These are phyloP conservation scores for Penicillium sp. DNA, from an alignment of 2,329 filamentous ascomycete species.

Conservation along the genomic window DNA sequence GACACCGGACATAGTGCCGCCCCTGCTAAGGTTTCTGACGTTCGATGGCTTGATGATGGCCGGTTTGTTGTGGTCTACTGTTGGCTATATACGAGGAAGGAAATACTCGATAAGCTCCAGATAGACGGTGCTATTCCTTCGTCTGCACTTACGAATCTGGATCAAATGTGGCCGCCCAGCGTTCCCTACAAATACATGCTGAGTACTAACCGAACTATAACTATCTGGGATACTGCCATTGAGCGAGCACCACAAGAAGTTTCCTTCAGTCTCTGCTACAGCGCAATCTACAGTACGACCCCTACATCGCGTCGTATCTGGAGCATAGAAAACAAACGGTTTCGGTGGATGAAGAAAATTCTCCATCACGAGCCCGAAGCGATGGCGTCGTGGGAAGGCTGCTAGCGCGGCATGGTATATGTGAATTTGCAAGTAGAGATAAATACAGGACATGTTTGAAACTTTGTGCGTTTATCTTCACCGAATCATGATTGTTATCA, in stretches of 20 bases:
- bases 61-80: constrained; percentile 5
- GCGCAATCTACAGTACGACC: constrained; percentile 7
- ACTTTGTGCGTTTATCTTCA: no score
- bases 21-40: constrained; percentile 6
- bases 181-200: constrained; percentile 2
- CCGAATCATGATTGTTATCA: no score
- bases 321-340: constrained; percentile 2
- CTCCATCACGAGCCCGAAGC: background rate
- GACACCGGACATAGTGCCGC: background rate
- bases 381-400: no score
- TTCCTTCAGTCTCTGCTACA: background rate
- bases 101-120: constrained; percentile 5
- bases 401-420: no score
- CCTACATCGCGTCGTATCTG: background rate
- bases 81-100: constrained; percentile 8
- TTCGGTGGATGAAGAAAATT: constrained; percentile 5
- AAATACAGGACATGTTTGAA: no score
- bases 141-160: constrained; percentile 1
- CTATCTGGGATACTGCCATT: constrained; percentile 8
- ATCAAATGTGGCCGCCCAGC: constrained; percentile 3
- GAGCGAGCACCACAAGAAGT: background rate
- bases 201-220: constrained; percentile 8
- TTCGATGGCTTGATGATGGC: constrained; percentile 2
- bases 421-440: no score
- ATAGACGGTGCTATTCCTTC: background rate